These are phyloP conservation scores for Daldinia childiae DNA, from an alignment of 495 filamentous ascomycete species.

Conservation along the genomic window DNA sequence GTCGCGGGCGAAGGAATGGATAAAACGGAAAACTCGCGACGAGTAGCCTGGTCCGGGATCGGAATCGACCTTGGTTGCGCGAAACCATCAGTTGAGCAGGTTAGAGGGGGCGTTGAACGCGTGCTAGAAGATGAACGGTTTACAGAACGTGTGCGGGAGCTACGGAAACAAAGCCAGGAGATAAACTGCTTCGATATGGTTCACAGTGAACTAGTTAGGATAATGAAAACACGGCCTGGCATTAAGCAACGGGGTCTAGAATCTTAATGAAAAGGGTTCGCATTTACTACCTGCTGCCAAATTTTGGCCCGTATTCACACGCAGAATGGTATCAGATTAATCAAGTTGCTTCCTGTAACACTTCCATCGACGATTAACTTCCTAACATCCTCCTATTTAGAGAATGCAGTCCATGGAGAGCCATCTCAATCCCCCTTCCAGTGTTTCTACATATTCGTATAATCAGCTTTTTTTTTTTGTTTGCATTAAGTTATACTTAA, in stretches of 20 bases:
- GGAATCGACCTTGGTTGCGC: slow-evolving; percentile 47
- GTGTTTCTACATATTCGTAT: not conserved
- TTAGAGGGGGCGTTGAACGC: slow-evolving; percentile 43
- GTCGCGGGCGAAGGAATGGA: slow-evolving; percentile 51
- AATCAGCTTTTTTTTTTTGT: not conserved
- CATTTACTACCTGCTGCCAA: slow-evolving; percentile 8
- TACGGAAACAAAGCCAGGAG: slow-evolving; percentile 40
- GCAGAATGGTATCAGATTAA: slow-evolving; percentile 17
- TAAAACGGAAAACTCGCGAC: slow-evolving; percentile 49
- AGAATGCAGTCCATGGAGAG: not conserved
- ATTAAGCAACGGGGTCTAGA: slow-evolving; percentile 17
- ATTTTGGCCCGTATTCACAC: not conserved
- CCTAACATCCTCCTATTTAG: not conserved
- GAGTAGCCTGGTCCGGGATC: slow-evolving; percentile 49
- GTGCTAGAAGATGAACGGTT: slow-evolving; percentile 35
- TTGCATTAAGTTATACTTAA: not conserved
- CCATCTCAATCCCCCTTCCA: not conserved
- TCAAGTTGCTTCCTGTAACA: not conserved
- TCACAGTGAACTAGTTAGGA: slow-evolving; percentile 38
- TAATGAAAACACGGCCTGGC: slow-evolving; percentile 26
- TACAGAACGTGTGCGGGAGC: slow-evolving; percentile 16
- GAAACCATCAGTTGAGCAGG: slow-evolving; percentile 35
- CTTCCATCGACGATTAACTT: not conserved
- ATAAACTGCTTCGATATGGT: slow-evolving; percentile 40
- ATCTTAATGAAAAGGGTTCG: slow-evolving; percentile 1